Percentiles rank a stretch among this genome's conserved stretches.
phyloP scores from a whole-genome alignment of 306 rosid genomes.

The Neltuma alba region DNA sequence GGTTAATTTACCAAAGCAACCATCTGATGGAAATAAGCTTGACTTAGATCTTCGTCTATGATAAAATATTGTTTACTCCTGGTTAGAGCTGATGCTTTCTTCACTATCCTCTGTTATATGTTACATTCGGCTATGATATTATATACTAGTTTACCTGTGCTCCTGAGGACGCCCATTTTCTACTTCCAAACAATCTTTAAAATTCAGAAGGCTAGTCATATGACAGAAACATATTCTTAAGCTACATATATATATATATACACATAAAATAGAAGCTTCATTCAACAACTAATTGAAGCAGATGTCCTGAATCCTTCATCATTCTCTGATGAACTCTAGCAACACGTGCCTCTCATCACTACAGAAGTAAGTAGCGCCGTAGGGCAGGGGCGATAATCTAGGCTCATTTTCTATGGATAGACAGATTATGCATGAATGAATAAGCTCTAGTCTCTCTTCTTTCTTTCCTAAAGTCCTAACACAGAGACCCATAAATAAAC shows the following conservation, averaged over 20 bases:
- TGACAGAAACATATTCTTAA: background rate
- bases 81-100: background rate
- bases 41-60: constrained; percentile 72
- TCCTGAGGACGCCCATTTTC: background rate
- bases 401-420: too few species aligned
- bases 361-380: background rate
- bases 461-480: background rate
- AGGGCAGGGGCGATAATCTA: too few species aligned
- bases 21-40: constrained; percentile 47
- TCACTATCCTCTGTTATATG: background rate
- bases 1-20: constrained; percentile 39
- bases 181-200: background rate
- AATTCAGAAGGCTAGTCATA: background rate
- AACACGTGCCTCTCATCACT: background rate
- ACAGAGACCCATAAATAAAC: background rate
- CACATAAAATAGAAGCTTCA: too few species aligned
- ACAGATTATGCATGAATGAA: too few species aligned
- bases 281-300: background rate
- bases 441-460: background rate
- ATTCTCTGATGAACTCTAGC: background rate
- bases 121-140: background rate
- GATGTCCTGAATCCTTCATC: background rate
- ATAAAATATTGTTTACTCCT: constrained; percentile 13
- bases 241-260: background rate
- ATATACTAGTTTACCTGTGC: background rate